Conservation (phyloP, 441 rosid species). For the Pelargonium cotyledonis region DNA sequence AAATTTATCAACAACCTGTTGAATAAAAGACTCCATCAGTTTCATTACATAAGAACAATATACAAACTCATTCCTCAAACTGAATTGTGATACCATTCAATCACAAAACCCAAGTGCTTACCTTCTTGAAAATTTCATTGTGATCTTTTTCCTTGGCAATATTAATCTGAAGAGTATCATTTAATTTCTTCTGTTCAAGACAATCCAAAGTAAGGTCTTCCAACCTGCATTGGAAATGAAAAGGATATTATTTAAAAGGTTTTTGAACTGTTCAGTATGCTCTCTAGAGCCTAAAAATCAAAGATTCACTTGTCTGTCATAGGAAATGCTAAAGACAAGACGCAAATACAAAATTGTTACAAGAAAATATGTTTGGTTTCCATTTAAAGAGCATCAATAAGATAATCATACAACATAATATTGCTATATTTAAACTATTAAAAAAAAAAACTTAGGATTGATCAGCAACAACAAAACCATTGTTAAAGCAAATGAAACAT, state of each 20-base stretch:
- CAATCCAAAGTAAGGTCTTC: constrained; percentile 61
- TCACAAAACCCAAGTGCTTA: constrained; percentile 13
- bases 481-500: not conserved
- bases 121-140: constrained; percentile 55
- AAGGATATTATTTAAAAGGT: not conserved
- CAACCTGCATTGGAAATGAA: constrained; percentile 39
- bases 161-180: constrained; percentile 51
- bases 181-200: constrained; percentile 54
- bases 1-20: constrained; percentile 69
- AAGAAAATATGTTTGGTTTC: not conserved
- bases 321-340: not conserved
- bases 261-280: not conserved
- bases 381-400: not conserved
- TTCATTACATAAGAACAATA: not conserved
- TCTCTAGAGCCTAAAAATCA: not conserved
- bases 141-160: constrained; percentile 55
- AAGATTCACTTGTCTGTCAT: too few species aligned
- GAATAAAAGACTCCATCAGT: constrained; percentile 9
- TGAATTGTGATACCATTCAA: not conserved
- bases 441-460: too few species aligned
- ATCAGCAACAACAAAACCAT: not conserved
- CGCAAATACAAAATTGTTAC: not conserved
- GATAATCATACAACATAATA: not conserved
- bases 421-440: not conserved
- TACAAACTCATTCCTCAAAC: constrained; percentile 7